These are phyloP conservation scores for Phylloporus sp. DNA, from an alignment of 1,284 basidiomycete genomes.

Conservation along the genomic window DNA sequence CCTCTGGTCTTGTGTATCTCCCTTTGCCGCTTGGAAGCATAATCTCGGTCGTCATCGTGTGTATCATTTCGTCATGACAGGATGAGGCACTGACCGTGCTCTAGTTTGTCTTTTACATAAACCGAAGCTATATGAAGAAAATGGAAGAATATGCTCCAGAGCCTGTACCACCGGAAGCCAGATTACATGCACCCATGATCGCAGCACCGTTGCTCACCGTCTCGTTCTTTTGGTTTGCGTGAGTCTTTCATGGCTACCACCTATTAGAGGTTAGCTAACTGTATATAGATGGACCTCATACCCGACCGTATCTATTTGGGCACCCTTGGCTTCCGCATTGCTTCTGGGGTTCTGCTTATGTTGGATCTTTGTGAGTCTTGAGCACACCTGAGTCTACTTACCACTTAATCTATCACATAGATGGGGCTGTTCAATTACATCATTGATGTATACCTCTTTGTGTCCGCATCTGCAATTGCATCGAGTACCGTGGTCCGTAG, in stretches of 20 bases:
- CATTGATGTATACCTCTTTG: slow-evolving; percentile 63
- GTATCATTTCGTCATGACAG: slow-evolving; percentile 28
- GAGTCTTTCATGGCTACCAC: slow-evolving; percentile 32
- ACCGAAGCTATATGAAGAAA: slow-evolving; percentile 59
- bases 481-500: slow-evolving; percentile 62
- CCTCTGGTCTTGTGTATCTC: slow-evolving; percentile 61
- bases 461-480: slow-evolving; percentile 68
- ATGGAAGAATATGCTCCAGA: slow-evolving; percentile 55
- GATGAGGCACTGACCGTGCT: slow-evolving; percentile 16
- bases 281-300: slow-evolving; percentile 59
- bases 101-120: slow-evolving; percentile 61
- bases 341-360: slow-evolving; percentile 64
- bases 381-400: background rate
- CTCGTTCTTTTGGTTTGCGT: slow-evolving; percentile 76
- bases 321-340: slow-evolving; percentile 60
- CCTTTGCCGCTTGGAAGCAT: slow-evolving; percentile 64
- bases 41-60: slow-evolving; percentile 52
- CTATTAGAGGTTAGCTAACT: slow-evolving; percentile 2
- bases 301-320: slow-evolving; percentile 62
- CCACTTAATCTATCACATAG: slow-evolving; percentile 38
- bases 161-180: slow-evolving; percentile 72
- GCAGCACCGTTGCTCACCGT: slow-evolving; percentile 64
- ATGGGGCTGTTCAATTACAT: slow-evolving; percentile 63
- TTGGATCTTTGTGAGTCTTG: slow-evolving; percentile 61
- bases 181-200: slow-evolving; percentile 62